Conservation (phyloP, 2,329 filamentous ascomycete genomes). For the Diplodia intermedia region DNA sequence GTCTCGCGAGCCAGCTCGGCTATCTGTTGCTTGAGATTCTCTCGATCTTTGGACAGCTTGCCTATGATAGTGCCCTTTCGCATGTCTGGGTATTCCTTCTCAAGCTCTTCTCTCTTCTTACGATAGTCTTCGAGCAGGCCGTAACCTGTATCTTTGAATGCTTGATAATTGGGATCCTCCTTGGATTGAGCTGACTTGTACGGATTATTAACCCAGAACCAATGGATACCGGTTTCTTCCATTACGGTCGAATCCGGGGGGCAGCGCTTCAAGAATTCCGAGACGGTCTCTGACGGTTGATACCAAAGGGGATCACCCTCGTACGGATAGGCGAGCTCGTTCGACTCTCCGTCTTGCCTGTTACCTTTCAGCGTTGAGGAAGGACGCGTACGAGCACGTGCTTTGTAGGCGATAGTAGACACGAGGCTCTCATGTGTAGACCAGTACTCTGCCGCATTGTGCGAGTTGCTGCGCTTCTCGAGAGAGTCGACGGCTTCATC, state of each 20-base stretch:
- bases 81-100: constrained; percentile 58
- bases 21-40: constrained; percentile 61
- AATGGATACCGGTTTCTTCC: constrained; percentile 55
- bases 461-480: constrained; percentile 1
- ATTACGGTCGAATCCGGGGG: constrained; percentile 68
- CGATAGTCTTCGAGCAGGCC: constrained; percentile 61
- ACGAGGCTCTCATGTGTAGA: constrained; percentile 6
- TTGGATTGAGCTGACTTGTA: constrained; percentile 50
- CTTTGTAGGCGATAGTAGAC: constrained; percentile 9
- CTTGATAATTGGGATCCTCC: constrained; percentile 47
- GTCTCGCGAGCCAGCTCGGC: constrained; percentile 65
- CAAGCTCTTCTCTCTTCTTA: constrained; percentile 56
- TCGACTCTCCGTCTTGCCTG: constrained; percentile 18
- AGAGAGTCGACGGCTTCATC: constrained; percentile 25
- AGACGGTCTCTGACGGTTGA: constrained; percentile 68
- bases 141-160: constrained; percentile 62
- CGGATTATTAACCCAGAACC: constrained; percentile 78
- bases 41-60: constrained; percentile 52
- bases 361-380: not conserved
- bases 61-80: constrained; percentile 50
- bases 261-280: constrained; percentile 71
- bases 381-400: constrained; percentile 4
- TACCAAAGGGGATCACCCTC: constrained; percentile 62
- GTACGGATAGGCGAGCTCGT: constrained; percentile 60
- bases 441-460: constrained; percentile 17